Conservation (phyloP, 1,139 yeast genomes). For the Taphrina pruni region DNA sequence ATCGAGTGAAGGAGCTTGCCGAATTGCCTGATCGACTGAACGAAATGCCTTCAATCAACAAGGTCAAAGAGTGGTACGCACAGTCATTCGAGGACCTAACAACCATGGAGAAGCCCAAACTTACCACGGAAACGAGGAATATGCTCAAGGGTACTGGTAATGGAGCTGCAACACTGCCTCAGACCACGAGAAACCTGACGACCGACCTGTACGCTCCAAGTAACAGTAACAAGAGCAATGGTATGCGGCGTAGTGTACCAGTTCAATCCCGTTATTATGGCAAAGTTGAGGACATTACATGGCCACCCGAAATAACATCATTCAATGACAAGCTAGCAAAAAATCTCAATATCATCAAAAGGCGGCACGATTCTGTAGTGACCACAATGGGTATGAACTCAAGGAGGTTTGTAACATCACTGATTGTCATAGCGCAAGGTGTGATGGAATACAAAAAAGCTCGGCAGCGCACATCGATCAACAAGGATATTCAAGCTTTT, state of each 20-base stretch:
- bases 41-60: conserved; percentile 73
- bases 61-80: conserved; percentile 88
- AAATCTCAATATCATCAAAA: conserved; percentile 71
- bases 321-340: conserved; percentile 73
- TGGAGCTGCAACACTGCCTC: conserved; percentile 43
- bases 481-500: conserved; percentile 72
- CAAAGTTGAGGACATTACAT: conserved; percentile 61
- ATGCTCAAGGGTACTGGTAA: conserved; percentile 45
- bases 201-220: conserved; percentile 18
- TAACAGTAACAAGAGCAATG: background rate
- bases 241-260: conserved; percentile 40
- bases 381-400: conserved; percentile 62
- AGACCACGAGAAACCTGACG: conserved; percentile 31
- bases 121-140: conserved; percentile 49
- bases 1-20: conserved; percentile 83
- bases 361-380: conserved; percentile 90
- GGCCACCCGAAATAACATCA: conserved; percentile 78
- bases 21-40: conserved; percentile 76
- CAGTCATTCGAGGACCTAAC: conserved; percentile 86
- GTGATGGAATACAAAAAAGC: conserved; percentile 81
- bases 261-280: conserved; percentile 62
- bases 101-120: conserved; percentile 52
- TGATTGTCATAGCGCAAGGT: conserved; percentile 66
- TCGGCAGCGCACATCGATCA: conserved; percentile 50
- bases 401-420: too few species aligned